A percentile compares a stretch with the other conserved stretches of the same genome.
Evolutionary conservation across 169 alveolate species (phyloP).

Genomic region (Theileria luwenshuni): DNA sequence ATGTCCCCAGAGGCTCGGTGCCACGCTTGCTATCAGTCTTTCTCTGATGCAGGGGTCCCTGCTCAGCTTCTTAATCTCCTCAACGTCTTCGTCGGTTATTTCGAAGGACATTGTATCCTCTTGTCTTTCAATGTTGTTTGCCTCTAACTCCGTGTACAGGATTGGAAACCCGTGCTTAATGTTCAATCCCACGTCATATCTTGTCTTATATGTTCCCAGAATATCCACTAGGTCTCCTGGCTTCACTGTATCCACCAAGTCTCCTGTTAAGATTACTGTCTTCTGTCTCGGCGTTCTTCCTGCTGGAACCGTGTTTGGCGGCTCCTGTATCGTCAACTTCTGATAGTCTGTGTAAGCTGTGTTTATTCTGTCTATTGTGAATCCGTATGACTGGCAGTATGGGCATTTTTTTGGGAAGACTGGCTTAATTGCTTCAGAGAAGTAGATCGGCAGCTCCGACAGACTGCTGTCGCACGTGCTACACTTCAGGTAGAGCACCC

Average conservation of each 20-base stretch:
- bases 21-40: conserved; percentile 92
- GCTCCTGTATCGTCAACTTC: conserved; percentile 95
- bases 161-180: conserved; percentile 97
- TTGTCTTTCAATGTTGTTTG: conserved; percentile 89
- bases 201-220: conserved; percentile 93
- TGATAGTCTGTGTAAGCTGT: conserved; percentile 95
- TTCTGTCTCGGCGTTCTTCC: conserved; percentile 99
- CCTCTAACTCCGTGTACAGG: conserved; percentile 92
- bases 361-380: conserved; percentile 85
- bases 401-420: conserved; percentile 88
- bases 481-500: conserved; percentile 88
- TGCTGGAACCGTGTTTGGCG: conserved; percentile 97
- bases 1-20: conserved; percentile 98
- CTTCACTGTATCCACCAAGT: conserved; percentile 94
- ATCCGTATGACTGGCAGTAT: conserved; percentile 90
- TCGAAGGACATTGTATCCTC: conserved; percentile 88
- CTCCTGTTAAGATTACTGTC: conserved; percentile 94
- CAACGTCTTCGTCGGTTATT: conserved; percentile 92
- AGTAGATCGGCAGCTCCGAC: conserved; percentile 78
- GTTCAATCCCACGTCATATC: conserved; percentile 92
- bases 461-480: conserved; percentile 79
- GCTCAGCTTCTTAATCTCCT: conserved; percentile 87
- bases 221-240: conserved; percentile 99
- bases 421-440: conserved; percentile 75
- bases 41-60: conserved; percentile 93